phyloP scores from a whole-genome alignment of 2,329 filamentous ascomycete genomes.

The Dothideomycetidae sp. region DNA sequence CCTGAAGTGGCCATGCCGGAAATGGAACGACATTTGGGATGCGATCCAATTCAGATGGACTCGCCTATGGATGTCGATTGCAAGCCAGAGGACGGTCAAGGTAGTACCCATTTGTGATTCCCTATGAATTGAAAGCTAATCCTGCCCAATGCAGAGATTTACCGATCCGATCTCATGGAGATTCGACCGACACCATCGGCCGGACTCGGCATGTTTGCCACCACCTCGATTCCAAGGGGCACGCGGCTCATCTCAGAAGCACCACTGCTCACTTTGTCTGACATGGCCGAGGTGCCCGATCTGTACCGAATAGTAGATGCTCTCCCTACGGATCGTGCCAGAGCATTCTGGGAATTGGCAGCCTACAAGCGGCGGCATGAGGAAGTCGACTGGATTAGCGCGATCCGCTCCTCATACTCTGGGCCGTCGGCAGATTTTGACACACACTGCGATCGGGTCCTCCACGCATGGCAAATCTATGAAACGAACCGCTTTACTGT shows the following conservation, averaged over 20 bases:
- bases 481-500: slow-evolving; percentile 14
- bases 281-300: slow-evolving; percentile 11
- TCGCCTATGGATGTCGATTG: slow-evolving; percentile 8
- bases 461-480: slow-evolving; percentile 10
- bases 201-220: slow-evolving; percentile 12
- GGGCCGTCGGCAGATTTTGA: slow-evolving; percentile 8
- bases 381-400: slow-evolving; percentile 10
- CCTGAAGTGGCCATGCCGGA: slow-evolving; percentile 3
- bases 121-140: too few relatives aligned
- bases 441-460: slow-evolving; percentile 7
- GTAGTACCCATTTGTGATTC: too few relatives aligned
- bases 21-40: background rate
- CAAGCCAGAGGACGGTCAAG: too few relatives aligned
- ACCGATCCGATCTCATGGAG: slow-evolving; percentile 10
- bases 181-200: slow-evolving; percentile 9
- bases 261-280: slow-evolving; percentile 10
- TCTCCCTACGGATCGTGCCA: slow-evolving; percentile 1
- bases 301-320: slow-evolving; percentile 7
- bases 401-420: slow-evolving; percentile 6
- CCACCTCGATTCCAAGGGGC: slow-evolving; percentile 8
- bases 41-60: slow-evolving; percentile 2
- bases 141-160: slow-evolving; percentile 8
- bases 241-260: slow-evolving; percentile 11
- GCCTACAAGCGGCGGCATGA: slow-evolving; percentile 2
- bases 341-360: slow-evolving; percentile 11